Evolutionary conservation across 352 stramenopile genomes (phyloP).

Genomic region (Phytopythium litorale): DNA sequence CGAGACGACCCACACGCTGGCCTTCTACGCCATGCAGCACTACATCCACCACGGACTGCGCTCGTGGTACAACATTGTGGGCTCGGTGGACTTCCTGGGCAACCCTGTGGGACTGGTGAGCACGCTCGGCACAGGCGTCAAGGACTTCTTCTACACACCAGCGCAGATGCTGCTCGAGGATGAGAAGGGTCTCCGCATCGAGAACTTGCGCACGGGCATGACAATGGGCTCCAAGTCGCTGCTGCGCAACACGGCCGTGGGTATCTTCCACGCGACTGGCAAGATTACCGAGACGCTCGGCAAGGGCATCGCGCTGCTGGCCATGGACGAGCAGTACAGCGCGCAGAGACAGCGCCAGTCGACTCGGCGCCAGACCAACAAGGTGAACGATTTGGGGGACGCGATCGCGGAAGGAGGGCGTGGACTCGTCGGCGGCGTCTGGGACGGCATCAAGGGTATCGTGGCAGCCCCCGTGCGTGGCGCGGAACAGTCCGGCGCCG

Average conservation of each 20-base stretch:
- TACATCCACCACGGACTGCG: slow-evolving; percentile 81
- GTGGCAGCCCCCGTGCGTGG: slow-evolving; percentile 71
- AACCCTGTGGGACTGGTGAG: slow-evolving; percentile 90
- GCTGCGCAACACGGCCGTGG: slow-evolving; percentile 81
- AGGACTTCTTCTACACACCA: slow-evolving; percentile 95
- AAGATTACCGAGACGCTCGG: slow-evolving; percentile 89
- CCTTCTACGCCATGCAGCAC: slow-evolving; percentile 85
- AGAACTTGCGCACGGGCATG: slow-evolving; percentile 85
- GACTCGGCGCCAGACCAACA: slow-evolving; percentile 62
- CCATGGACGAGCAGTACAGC: slow-evolving; percentile 88
- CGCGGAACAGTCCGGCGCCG: slow-evolving; percentile 70
- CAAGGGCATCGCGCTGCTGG: slow-evolving; percentile 79
- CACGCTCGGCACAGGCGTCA: slow-evolving; percentile 86
- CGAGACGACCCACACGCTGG: slow-evolving; percentile 80
- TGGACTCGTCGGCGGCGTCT: slow-evolving; percentile 72
- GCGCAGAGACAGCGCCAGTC: slow-evolving; percentile 73
- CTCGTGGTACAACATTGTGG: slow-evolving; percentile 87
- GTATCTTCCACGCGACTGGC: slow-evolving; percentile 88
- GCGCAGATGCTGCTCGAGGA: slow-evolving; percentile 91
- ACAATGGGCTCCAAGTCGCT: slow-evolving; percentile 87
- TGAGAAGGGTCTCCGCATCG: slow-evolving; percentile 79
- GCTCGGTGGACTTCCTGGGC: slow-evolving; percentile 88
- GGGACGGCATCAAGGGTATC: slow-evolving; percentile 80
- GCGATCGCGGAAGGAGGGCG: slow-evolving; percentile 81
- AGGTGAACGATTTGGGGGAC: slow-evolving; percentile 74